Base-by-base conservation (phyloP, 495 filamentous ascomycete species). In the Lophiotrema nucula region DNA sequence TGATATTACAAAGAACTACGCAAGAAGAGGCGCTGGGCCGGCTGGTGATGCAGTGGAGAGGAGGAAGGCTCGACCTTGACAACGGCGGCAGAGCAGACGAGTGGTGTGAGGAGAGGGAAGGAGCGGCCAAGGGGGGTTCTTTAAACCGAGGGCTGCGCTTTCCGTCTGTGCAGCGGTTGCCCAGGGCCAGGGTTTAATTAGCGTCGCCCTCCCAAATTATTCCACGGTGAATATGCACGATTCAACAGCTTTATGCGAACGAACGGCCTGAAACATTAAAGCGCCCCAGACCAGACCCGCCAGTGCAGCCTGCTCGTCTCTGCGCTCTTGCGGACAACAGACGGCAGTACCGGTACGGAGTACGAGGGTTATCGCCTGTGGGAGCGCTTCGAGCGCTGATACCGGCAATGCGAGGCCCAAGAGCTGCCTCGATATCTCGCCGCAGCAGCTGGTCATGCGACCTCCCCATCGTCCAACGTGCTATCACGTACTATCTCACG, bases 1-100 rank as follows among this genome's bases (percentile, higher is more conserved):
- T 24, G 11, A 28, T 5, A 63, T 63, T 63, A 63, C 53, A 63
- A 62, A 51, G 60, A 26, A 6, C 50, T 64, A 58, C 23, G 35
- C 19, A 47, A 38, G 38, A 62, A 56, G 39, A 47, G 51, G 45
- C 38, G 25, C 52, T 51, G 52, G 51, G 59, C 52, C 53, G 33
- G 59, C 59, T 54, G 58, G 49, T 48, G 53, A 56, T 38, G 21
- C 41, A 13, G 33, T n/a, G 21, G 35, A 26, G 50, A 18, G 22
- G 28, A 61, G 51, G 52, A 24, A 50, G 35, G 44, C 51, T 49
- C 49, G 25, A 37, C 39, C 23, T 38, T 16, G 42, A 22, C 42
- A 27, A n/a, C n/a, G n/a, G n/a, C n/a, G n/a, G n/a, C n/a, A 47
- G n/a, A 54, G 31, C 15, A 35, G 31, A 12, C 13, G 23, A 21